Percentiles rank a stretch among this genome's conserved stretches.
Evolutionary conservation across 768 basidiomycete species (phyloP).

Genomic region (Amanita inopinata): DNA sequence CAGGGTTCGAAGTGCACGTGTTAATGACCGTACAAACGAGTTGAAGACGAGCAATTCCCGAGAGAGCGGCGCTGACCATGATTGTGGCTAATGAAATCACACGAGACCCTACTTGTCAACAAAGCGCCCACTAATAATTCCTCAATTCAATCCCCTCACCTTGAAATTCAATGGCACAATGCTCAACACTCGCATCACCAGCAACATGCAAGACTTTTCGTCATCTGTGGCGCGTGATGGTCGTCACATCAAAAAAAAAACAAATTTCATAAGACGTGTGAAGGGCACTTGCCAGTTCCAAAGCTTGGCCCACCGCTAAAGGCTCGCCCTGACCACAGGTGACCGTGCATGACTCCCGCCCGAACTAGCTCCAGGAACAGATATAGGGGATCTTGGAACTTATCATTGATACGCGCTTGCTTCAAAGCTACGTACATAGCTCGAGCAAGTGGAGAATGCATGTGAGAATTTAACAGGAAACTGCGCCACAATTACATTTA

Average conservation of each 20-base stretch:
- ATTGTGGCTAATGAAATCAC: conserved; percentile 47
- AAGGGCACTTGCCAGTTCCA: conserved; percentile 60
- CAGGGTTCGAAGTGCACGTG: conserved; percentile 82
- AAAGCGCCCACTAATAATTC: conserved; percentile 5
- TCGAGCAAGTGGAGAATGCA: conserved; percentile 81
- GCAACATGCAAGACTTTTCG: conserved; percentile 87
- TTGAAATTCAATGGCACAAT: conserved; percentile 94
- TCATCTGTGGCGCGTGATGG: conserved; percentile 45
- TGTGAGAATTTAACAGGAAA: conserved; percentile 83
- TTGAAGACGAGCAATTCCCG: conserved; percentile 97
- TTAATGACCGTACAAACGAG: conserved; percentile 88
- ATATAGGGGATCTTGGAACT: conserved; percentile 96
- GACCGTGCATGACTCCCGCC: conserved; percentile 95
- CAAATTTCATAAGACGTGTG: not conserved
- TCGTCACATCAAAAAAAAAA: too few relatives aligned
- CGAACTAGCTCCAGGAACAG: conserved; percentile 91
- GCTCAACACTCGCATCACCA: conserved; percentile 94
- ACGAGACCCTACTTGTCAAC: conserved; percentile 6
- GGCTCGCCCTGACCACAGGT: conserved; percentile 78
- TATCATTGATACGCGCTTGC: conserved; percentile 81
- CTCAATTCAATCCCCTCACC: conserved; percentile 43
- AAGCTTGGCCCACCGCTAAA: conserved; percentile 95
- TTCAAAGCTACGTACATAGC: conserved; percentile 83
- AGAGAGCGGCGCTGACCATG: conserved; percentile 95
- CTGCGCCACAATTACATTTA: conserved; percentile 28